phyloP scores from a whole-genome alignment of 2,329 filamentous ascomycete species.

The Zarea fungicola region DNA sequence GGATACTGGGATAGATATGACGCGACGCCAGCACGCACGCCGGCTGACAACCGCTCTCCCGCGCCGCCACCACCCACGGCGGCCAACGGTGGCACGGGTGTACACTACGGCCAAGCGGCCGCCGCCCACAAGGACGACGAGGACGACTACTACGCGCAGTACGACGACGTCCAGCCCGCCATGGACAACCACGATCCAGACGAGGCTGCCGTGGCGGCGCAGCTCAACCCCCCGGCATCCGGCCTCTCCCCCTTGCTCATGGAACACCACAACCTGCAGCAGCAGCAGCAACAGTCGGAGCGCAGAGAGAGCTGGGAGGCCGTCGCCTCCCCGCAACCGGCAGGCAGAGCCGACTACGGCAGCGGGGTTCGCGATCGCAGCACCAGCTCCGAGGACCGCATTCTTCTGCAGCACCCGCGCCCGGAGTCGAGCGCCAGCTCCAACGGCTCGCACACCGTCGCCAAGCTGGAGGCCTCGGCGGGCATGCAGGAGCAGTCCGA shows the following conservation, averaged over 20 bases:
- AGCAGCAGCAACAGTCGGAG: no score
- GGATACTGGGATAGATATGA: constrained; percentile 80
- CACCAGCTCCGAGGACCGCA: background rate
- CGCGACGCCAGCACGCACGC: constrained; percentile 61
- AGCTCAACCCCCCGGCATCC: constrained; percentile 32
- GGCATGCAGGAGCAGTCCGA: constrained; percentile 58
- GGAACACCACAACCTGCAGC: no score
- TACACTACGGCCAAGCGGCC: constrained; percentile 21
- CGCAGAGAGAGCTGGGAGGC: constrained; percentile 22
- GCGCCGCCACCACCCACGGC: constrained; percentile 44
- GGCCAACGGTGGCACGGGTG: constrained; percentile 18
- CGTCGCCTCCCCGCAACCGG: background rate
- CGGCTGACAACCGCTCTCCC: constrained; percentile 57
- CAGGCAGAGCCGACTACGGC: background rate
- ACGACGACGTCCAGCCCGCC: constrained; percentile 72
- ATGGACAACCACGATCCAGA: constrained; percentile 80
- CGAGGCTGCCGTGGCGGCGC: constrained; percentile 44
- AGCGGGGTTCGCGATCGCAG: constrained; percentile 8
- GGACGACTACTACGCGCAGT: constrained; percentile 70
- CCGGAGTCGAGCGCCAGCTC: constrained; percentile 55
- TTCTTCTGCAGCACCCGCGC: constrained; percentile 47
- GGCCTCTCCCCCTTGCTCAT: constrained; percentile 18
- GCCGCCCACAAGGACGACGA: constrained; percentile 42
- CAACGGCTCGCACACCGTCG: constrained; percentile 50
- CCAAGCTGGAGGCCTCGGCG: constrained; percentile 54